Base-by-base conservation (phyloP, 2,329 filamentous ascomycete genomes). In the Purpureocillium takamizusanense region DNA sequence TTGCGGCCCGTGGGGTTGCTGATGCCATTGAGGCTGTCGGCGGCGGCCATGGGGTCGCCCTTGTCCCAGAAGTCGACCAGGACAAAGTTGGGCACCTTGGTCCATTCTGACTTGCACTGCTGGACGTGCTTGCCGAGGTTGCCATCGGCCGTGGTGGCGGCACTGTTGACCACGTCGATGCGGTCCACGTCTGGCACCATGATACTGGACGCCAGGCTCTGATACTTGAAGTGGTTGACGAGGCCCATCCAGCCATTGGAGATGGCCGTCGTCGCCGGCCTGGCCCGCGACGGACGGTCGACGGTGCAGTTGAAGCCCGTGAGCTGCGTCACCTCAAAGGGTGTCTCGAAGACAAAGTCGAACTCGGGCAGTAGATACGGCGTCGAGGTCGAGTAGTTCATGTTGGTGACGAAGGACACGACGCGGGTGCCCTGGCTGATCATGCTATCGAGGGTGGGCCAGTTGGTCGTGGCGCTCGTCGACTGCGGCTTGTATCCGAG, bases 21-120 rank as follows among this genome's bases (percentile, higher is more conserved):
- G 39, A 79, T 60, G 8, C 63, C 66, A 56, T 90, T 90, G 51
- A 87, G 57, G 33, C 51, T 59, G 59, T 92, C 86, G 2, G 83
- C 80, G 1, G 80, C 79, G 7, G 69, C 66, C 39, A 92, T 76
- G 25, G 83, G 75, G 0, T 81, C 77, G 0, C 81, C 85, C 42
- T 79, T 69, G 55, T 86, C 81, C 58, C 81, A 88, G 58, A 87
- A 90, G 59, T 94, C 86, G 1, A 90, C 83, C 9, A 92, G 69
- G 15, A 86, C 70, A 50, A 86, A 89, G 3, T 70, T 78, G n/a
- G 86, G 83, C 36, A 70, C 65, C 21, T 63, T 59, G n/a, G 72
- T 70, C 66, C 81, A 90, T 43, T 76, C 60, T 3, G 49, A 52
- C 37, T 63, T 60, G 56, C 78, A 89, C 41, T 56, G 57, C 32